Conservation (phyloP, 106 monocot genomes). For the Gastrodia elata region DNA sequence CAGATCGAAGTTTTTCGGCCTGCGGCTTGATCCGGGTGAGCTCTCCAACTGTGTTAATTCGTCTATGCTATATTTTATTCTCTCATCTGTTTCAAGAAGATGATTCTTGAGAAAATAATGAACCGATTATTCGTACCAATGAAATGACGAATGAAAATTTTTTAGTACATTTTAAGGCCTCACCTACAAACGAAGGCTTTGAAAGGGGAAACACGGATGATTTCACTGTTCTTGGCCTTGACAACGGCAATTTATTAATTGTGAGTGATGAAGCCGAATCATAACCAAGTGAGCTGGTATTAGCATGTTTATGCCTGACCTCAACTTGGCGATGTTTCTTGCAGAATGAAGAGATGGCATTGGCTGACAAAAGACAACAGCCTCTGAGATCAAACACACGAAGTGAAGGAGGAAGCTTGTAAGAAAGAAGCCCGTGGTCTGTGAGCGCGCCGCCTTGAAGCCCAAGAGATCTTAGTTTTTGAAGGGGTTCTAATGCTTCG, state of each 20-base stretch:
- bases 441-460: constrained; percentile 56
- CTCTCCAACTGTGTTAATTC: constrained; percentile 58
- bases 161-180: background rate
- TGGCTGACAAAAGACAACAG: constrained; percentile 70
- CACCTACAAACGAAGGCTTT: constrained; percentile 30
- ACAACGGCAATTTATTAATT: constrained; percentile 9
- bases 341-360: constrained; percentile 48
- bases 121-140: background rate
- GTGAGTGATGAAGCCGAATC: constrained; percentile 7
- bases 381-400: constrained; percentile 60
- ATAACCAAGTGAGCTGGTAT: background rate
- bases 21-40: constrained; percentile 19
- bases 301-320: constrained; percentile 45
- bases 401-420: constrained; percentile 34
- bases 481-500: constrained; percentile 37
- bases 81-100: constrained; percentile 61
- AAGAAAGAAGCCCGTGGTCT: constrained; percentile 42
- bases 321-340: constrained; percentile 34
- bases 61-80: constrained; percentile 58
- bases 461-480: constrained; percentile 49
- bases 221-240: constrained; percentile 16
- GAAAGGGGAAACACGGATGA: constrained; percentile 5
- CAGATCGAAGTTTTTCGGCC: constrained; percentile 3
- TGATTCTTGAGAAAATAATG: background rate
- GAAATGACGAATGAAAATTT: background rate